Conservation (phyloP, 805 yeast genomes). For the Wickerhamomyces alni region DNA sequence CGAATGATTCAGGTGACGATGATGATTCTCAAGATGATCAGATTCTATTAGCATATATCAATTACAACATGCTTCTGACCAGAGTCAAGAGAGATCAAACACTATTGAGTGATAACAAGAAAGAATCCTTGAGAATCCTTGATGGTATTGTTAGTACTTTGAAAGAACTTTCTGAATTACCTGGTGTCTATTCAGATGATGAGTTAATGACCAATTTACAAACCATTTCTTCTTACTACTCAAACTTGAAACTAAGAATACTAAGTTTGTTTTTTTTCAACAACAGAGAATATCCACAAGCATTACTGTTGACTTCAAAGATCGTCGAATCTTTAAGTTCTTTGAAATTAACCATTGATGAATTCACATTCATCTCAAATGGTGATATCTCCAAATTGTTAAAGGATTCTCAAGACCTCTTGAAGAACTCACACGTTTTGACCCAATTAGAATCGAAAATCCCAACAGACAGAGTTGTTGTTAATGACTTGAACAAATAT, state of each 20-base stretch:
- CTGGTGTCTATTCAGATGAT: constrained; percentile 89
- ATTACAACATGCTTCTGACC: constrained; percentile 58
- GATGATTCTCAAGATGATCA: constrained; percentile 65
- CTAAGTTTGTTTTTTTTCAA: constrained; percentile 41
- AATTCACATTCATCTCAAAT: constrained; percentile 31
- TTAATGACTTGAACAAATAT: constrained; percentile 14
- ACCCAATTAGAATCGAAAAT: constrained; percentile 38
- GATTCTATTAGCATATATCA: constrained; percentile 68
- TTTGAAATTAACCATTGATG: constrained; percentile 12
- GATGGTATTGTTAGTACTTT: constrained; percentile 44
- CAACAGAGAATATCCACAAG: constrained; percentile 35
- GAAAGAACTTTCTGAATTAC: constrained; percentile 64
- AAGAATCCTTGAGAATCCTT: constrained; percentile 30
- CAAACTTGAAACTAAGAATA: constrained; percentile 34
- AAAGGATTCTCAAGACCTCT: constrained; percentile 10
- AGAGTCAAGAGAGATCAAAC: constrained; percentile 66
- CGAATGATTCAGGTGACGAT: constrained; percentile 43
- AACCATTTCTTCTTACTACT: constrained; percentile 41
- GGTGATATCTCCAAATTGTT: constrained; percentile 24
- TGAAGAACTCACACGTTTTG: constrained; percentile 36
- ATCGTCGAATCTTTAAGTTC: constrained; percentile 22
- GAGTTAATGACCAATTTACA: constrained; percentile 51
- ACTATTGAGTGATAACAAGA: constrained; percentile 21
- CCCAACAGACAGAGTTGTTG: constrained; percentile 20
- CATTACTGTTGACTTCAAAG: constrained; percentile 38